Evolutionary conservation across 805 yeast species (phyloP), one percentile per base, ranked within the genome.

Genomic region (Wickerhamiella shivajii): DNA sequence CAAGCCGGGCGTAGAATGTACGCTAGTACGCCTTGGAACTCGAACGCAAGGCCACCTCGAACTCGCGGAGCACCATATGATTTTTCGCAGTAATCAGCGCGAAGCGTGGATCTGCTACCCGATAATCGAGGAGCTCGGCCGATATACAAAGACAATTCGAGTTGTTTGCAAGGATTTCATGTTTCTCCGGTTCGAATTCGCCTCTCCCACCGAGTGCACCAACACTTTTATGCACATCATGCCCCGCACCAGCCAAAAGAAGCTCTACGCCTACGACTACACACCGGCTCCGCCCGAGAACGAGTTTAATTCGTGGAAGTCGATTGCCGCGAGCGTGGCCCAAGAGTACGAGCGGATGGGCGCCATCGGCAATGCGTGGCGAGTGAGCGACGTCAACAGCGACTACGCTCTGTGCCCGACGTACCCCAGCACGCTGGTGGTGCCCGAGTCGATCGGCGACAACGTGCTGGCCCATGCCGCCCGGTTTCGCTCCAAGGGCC

Each of bases 51-150:
- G 87, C 1, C 63, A 74, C 3, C 50, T 78, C 18, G 85, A 75
- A 49, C 54, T 78, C 28, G 76, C 85, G 2, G 69, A 80, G 5
- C 85, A 78, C 50, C 90, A 79, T 55, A 53, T 79, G 45, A 77
- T 78, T 22, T 78, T 77, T 51, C 56, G 52, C 6, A 49, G 49
- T 11, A 38, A 38, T 3, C 42, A 39, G 43, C 60, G 72, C 37
- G 97, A 90, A 52, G 69, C 81, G 19, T 90, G 97, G 98, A 66
- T 83, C 19, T 77, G 93, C 39, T 87, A 83, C 53, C 95, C 96
- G 1, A 69, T 84, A 41, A 73, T 85, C 20, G 75, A 71, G 30
- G 63, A 53, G 25, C 47, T 46, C 17, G 44, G 45, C 29, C 42
- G 51, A 24, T 24, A 42, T 30, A 22, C 39, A 12, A 33, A 40